Percentiles rank a stretch among this genome's conserved stretches.
These are phyloP conservation scores for Colletotrichum tamarilloi DNA, from an alignment of 2,329 filamentous ascomycete species.

Conservation along the genomic window DNA sequence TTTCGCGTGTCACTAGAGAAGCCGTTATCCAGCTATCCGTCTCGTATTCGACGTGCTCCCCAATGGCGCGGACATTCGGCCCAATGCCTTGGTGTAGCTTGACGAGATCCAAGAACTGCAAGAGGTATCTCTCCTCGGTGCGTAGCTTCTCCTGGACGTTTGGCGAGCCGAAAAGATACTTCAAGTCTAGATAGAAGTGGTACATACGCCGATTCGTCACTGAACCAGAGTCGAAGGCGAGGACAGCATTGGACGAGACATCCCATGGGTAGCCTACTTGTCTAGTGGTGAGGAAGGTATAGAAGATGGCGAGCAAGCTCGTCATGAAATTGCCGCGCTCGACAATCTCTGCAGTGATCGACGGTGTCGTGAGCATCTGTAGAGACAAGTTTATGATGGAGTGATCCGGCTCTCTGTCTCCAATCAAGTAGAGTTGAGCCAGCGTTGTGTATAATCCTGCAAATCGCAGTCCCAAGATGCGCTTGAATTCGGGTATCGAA, in stretches of 20 bases:
- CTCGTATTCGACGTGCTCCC: slow-evolving; percentile 98
- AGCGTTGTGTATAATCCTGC: slow-evolving; percentile 93
- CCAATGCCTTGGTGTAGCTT: slow-evolving; percentile 98
- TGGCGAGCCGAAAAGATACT: slow-evolving; percentile 88
- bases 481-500: slow-evolving; percentile 95
- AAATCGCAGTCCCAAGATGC: slow-evolving; percentile 91
- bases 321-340: slow-evolving; percentile 96
- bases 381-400: slow-evolving; percentile 98
- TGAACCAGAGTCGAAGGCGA: slow-evolving; percentile 93
- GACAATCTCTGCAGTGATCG: slow-evolving; percentile 95
- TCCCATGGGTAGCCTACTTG: slow-evolving; percentile 96
- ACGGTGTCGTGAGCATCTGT: slow-evolving; percentile 96
- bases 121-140: slow-evolving; percentile 84
- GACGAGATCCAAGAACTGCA: slow-evolving; percentile 95
- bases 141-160: slow-evolving; percentile 89
- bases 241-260: slow-evolving; percentile 84
- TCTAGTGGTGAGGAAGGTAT: slow-evolving; percentile 94
- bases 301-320: slow-evolving; percentile 93
- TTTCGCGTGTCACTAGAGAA: slow-evolving; percentile 91
- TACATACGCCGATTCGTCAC: slow-evolving; percentile 96
- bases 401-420: slow-evolving; percentile 95
- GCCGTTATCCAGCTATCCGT: slow-evolving; percentile 98
- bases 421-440: slow-evolving; percentile 94
- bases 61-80: slow-evolving; percentile 89
- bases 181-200: slow-evolving; percentile 95